phyloP scores from a whole-genome alignment of 257 asterid genomes.

The Capsicum baccatum region DNA sequence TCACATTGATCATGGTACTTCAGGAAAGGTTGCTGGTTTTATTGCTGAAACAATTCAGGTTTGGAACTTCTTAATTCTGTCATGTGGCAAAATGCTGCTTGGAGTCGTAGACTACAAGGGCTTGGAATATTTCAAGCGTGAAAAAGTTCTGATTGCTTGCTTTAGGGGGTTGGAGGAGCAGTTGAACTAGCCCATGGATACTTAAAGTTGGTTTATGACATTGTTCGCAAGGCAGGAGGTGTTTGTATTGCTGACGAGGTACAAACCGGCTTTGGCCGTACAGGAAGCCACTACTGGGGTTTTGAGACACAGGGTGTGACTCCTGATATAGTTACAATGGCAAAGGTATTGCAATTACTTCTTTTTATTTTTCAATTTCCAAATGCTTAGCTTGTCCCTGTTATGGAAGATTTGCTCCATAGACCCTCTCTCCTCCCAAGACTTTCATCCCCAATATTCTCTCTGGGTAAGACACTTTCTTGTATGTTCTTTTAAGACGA shows the following conservation, averaged over 20 bases:
- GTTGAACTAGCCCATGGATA: slow-evolving; percentile 98
- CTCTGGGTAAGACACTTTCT: background rate
- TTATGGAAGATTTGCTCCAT: background rate
- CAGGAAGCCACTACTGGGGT: slow-evolving; percentile 98
- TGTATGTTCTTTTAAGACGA: background rate
- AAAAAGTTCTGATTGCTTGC: slow-evolving; percentile 37
- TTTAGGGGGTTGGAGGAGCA: slow-evolving; percentile 96
- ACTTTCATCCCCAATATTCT: slow-evolving; percentile 8
- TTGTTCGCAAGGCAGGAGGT: slow-evolving; percentile 89
- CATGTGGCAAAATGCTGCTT: background rate
- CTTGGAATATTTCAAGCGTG: slow-evolving; percentile 13
- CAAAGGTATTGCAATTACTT: slow-evolving; percentile 62
- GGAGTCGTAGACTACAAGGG: background rate
- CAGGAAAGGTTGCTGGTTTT: slow-evolving; percentile 94
- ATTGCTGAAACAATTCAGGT: slow-evolving; percentile 99
- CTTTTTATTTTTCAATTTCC: background rate
- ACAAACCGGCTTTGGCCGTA: slow-evolving; percentile 97
- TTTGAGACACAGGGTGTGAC: slow-evolving; percentile 87
- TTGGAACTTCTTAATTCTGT: slow-evolving; percentile 21
- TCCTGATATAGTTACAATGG: slow-evolving; percentile 99
- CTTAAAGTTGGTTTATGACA: slow-evolving; percentile 80
- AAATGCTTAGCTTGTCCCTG: background rate
- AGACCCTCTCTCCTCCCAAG: slow-evolving; percentile 8
- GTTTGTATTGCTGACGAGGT: slow-evolving; percentile 99
- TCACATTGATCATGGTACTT: slow-evolving; percentile 91